Conservation (phyloP, 2,329 filamentous ascomycete genomes). For the Blastomyces percursus region DNA sequence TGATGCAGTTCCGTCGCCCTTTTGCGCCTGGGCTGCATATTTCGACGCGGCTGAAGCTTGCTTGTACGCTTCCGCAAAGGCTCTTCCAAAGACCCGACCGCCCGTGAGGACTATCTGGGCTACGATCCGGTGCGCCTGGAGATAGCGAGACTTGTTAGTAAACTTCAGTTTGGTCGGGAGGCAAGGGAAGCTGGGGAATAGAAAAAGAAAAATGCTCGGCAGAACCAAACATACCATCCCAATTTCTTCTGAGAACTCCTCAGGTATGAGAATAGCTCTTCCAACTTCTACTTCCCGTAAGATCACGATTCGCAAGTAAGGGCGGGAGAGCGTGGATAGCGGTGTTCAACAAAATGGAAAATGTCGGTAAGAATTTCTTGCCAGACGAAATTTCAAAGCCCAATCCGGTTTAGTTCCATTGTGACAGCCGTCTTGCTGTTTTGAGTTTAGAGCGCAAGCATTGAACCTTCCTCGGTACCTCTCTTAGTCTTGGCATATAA, state of each 20-base stretch:
- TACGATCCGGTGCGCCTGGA: constrained; percentile 84
- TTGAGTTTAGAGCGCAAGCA: constrained; percentile 3
- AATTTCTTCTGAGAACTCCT: neutral
- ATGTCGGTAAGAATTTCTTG: neutral
- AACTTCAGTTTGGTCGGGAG: neutral
- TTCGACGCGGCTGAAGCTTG: constrained; percentile 81
- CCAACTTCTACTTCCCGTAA: neutral
- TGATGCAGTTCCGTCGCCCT: constrained; percentile 34
- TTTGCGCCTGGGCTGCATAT: constrained; percentile 59
- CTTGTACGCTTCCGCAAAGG: constrained; percentile 88
- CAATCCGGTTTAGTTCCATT: constrained; percentile 8
- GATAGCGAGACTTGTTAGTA: neutral
- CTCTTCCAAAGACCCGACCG: constrained; percentile 80
- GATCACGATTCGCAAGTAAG: neutral
- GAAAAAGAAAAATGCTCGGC: neutral
- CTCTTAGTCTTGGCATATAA: too few relatives aligned
- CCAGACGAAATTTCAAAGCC: constrained; percentile 10
- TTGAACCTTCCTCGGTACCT: too few relatives aligned
- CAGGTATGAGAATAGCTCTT: neutral
- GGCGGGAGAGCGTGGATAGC: neutral
- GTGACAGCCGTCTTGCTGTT: neutral
- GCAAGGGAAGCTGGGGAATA: neutral
- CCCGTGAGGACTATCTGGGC: constrained; percentile 86
- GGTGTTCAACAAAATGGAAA: neutral
- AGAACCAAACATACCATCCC: constrained; percentile 2